Percentiles rank a stretch among this genome's conserved stretches.
Evolutionary conservation across 1,139 yeast genomes (phyloP).

Genomic region (Kodamaea sp.): DNA sequence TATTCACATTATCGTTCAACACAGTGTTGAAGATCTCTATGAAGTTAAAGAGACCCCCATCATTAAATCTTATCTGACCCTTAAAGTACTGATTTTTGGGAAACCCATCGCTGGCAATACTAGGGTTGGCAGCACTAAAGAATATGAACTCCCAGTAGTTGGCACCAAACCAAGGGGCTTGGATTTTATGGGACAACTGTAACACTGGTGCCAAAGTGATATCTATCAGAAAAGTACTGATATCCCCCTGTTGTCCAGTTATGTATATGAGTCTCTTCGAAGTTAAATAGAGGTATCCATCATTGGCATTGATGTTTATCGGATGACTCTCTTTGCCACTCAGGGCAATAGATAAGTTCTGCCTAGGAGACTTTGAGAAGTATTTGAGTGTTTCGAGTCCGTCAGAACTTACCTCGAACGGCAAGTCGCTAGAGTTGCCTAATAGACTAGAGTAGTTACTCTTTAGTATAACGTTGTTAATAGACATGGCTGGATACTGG

Average conservation of each 20-base stretch:
- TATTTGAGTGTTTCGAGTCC: slow-evolving; percentile 17
- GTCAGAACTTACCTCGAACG: slow-evolving; percentile 21
- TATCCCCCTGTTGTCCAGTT: slow-evolving; percentile 41
- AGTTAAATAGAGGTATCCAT: slow-evolving; percentile 41
- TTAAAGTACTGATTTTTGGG: slow-evolving; percentile 41
- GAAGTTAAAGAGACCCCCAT: slow-evolving; percentile 48
- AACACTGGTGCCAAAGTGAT: slow-evolving; percentile 20
- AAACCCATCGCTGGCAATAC: slow-evolving; percentile 44
- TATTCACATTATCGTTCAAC: slow-evolving; percentile 20
- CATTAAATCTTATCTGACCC: slow-evolving; percentile 43
- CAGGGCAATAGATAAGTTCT: slow-evolving; percentile 16
- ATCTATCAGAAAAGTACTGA: slow-evolving; percentile 36
- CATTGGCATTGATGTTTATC: slow-evolving; percentile 28
- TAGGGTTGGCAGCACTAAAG: slow-evolving; percentile 29
- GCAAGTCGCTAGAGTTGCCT: slow-evolving; percentile 18
- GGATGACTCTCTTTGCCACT: slow-evolving; percentile 12
- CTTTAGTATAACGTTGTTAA: slow-evolving; percentile 31
- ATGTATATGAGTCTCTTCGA: slow-evolving; percentile 37
- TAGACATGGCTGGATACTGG: too few relatives aligned
- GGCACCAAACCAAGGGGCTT: slow-evolving; percentile 58
- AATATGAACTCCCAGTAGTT: slow-evolving; percentile 51
- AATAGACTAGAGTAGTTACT: slow-evolving; percentile 20
- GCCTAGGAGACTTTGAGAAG: slow-evolving; percentile 23
- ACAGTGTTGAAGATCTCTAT: slow-evolving; percentile 29
- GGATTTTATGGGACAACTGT: slow-evolving; percentile 36